Evolutionary conservation across 805 yeast genomes (phyloP), one percentile per base, ranked within the genome.

Genomic region (Candida oleophila): DNA sequence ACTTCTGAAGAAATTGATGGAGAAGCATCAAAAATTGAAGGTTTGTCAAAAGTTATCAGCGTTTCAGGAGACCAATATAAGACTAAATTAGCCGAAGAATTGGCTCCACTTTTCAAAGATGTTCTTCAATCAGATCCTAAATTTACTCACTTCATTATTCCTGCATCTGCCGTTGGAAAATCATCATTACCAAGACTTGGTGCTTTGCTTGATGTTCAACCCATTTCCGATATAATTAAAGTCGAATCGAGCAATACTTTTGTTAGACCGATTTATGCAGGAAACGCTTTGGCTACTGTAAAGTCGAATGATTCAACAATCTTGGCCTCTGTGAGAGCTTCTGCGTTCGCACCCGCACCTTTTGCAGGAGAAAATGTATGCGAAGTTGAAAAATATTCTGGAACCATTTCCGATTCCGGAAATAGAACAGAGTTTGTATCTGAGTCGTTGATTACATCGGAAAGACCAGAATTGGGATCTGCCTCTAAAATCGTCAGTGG

Each of bases 261-360:
- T 66, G 83, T 85, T 34, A 85, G 98, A 65, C 97, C 98, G 40
- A 89, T 92, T 34, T 94, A 88, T 63, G 98, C 99, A 18, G 99
- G 99, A 42, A 94, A 94, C 67, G 96, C 95, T 3, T 72, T 89
- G 48, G 80, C 89, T 36, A 90, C 96, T 2, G 88, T 94, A 42
- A 80, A 82, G 64, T 74, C 89, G 20, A 73, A 64, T 20, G 97
- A 92, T 59, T 63, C 74, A 3, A 72, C 80, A 51, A 76, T 87
- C 44, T 69, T 92, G 49, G 70, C 87, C 11, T 85, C 96, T n/a
- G 82, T 87, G 9, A 82, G 98, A 70, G 74, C 89, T 1, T 85
- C 97, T 12, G 88, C 97, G 0, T 92, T 94, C 59, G 75, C 80
- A 4, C 70, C 75, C 15, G 60, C 69, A 8, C 61, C 65, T 14